These are phyloP conservation scores for Globisporangium orthogonon DNA, from an alignment of 352 stramenopile genomes.

Conservation along the genomic window DNA sequence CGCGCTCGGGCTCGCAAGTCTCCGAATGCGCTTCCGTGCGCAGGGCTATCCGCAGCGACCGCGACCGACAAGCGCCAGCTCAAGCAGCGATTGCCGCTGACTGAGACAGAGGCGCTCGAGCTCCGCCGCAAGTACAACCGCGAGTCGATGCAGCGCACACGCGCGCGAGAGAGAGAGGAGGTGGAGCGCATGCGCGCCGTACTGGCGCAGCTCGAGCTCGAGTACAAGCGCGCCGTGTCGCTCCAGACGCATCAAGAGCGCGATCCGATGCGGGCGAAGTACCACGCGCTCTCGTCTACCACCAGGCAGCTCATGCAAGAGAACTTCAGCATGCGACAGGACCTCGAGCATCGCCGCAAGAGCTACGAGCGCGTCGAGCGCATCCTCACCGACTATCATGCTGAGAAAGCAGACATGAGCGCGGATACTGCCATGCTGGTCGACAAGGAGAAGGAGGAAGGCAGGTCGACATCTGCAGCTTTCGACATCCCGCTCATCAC, in stretches of 20 bases:
- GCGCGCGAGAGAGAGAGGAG: constrained; percentile 26
- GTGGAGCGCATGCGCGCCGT: constrained; percentile 23
- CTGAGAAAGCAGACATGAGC: constrained; percentile 22
- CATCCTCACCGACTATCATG: constrained; percentile 32
- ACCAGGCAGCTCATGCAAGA: constrained; percentile 29
- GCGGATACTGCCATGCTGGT: background rate
- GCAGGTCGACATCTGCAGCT: background rate
- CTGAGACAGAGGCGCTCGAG: constrained; percentile 14
- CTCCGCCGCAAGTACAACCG: constrained; percentile 32
- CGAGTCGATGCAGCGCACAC: constrained; percentile 39
- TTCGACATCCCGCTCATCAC: constrained; percentile 17
- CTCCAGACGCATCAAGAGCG: constrained; percentile 11
- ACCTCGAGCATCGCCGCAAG: constrained; percentile 26
- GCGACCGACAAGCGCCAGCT: background rate
- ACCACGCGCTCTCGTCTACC: constrained; percentile 21
- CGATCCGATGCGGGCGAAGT: constrained; percentile 16
- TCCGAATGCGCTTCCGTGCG: background rate
- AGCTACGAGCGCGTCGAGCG: constrained; percentile 35
- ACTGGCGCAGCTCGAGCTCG: constrained; percentile 28
- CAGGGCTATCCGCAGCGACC: background rate
- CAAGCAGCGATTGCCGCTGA: background rate
- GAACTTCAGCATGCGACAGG: constrained; percentile 34
- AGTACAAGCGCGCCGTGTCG: constrained; percentile 23
- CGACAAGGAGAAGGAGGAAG: background rate
- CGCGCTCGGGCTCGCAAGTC: background rate